These are phyloP conservation scores for Stagonosporopsis rhizophila DNA, from an alignment of 2,329 filamentous ascomycete species.

Conservation along the genomic window DNA sequence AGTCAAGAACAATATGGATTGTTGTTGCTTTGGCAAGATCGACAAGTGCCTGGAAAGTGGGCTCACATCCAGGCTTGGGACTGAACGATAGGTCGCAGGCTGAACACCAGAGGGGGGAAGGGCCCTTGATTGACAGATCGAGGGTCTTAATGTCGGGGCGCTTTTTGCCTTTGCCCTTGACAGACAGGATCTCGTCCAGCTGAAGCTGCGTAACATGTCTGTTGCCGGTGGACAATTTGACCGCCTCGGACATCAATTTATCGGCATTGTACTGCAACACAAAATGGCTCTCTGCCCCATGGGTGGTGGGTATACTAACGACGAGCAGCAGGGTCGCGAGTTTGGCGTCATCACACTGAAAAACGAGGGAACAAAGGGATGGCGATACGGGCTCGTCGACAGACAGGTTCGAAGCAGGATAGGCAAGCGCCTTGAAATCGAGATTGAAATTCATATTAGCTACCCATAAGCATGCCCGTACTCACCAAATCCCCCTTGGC, in stretches of 20 bases:
- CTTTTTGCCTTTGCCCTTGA: conserved; percentile 13
- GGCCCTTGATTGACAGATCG: neutral
- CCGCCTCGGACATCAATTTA: neutral
- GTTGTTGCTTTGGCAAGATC: conserved; percentile 20
- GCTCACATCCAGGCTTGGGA: conserved; percentile 13
- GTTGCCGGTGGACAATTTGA: neutral
- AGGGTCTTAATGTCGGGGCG: conserved; percentile 19
- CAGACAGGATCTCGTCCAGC: conserved; percentile 11
- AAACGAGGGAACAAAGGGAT: conserved; percentile 16
- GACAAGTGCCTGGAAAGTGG: conserved; percentile 8
- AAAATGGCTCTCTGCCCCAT: conserved; percentile 5
- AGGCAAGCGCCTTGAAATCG: conserved; percentile 19
- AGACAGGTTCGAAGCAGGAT: conserved; percentile 12
- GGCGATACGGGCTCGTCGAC: conserved; percentile 7
- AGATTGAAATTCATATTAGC: conserved; percentile 20
- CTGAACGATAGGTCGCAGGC: neutral
- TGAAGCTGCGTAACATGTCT: conserved; percentile 1
- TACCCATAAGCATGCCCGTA: conserved; percentile 6
- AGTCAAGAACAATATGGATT: conserved; percentile 18
- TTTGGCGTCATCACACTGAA: conserved; percentile 17
- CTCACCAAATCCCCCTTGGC: conserved; percentile 19
- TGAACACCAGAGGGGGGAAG: conserved; percentile 1
- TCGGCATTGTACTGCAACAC: conserved; percentile 21
- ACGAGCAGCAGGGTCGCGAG: conserved; percentile 18
- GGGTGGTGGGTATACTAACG: conserved; percentile 1